Evolutionary conservation across 176 grass and related monocot species (phyloP), one percentile per base, ranked within the genome.

Genomic region (Aegilops sharonensis): DNA sequence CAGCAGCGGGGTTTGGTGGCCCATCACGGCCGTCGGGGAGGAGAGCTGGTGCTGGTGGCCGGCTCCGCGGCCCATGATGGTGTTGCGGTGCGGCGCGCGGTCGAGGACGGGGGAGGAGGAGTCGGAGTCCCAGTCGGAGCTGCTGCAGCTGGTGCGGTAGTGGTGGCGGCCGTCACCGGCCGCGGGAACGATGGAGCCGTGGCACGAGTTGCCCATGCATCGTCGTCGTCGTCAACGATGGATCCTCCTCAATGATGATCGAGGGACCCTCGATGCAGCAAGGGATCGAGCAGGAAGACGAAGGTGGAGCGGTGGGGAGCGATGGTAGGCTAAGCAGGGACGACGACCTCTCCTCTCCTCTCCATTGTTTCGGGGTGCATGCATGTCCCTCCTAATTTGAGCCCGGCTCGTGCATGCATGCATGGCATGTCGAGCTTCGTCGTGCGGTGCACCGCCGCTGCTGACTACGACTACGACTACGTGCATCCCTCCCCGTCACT

Each of bases 131-230:
- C 31, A n/a, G 72, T 76, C 72, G 54, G 64, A 87, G 62, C 84
- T 35, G 69, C 54, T 59, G 54, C 54, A 59, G 54, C 9, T 24
- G 36, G 57, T 25, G 73, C 31, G 61, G 27, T 62, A 17, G 8
- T 4, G 30, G 27, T 31, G 59, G 54, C 24, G 59, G 42, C 9
- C 63, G 77, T 78, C 72, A 7, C 34, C 52, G 60, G 32, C 82
- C 78, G 54, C 21, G 20, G 80, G 45, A 18, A 60, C n/a, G 66
- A 57, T 85, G 78, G 73, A 82, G 54, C 87, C 81, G 18, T 67
- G 78, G 78, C 79, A 92, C 0, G 85, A 79, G 85, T 94, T 94
- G 85, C 92, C 89, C 92, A 90, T 94, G 66, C 88, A 91, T 72
- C 35, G 68, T 71, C 68, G 68, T 9, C 30, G 64, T 15, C 64